A percentile compares a stretch with the other conserved stretches of the same genome.
Evolutionary conservation across 177 flowering plant species (phyloP).

Genomic region (Vitis hybrid): DNA sequence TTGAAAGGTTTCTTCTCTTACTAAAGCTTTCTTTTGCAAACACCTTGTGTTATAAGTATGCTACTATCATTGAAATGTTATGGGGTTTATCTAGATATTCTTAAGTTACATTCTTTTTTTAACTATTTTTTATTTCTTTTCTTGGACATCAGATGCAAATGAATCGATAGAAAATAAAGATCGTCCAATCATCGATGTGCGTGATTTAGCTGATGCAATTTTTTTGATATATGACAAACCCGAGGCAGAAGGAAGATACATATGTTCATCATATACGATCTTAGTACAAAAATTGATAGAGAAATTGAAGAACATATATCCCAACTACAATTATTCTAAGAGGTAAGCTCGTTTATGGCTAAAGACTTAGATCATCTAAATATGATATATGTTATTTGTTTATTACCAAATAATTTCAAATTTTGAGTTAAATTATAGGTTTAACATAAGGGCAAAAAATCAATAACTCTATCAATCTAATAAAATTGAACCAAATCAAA

Average conservation of each 20-base stretch:
- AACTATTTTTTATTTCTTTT: background rate
- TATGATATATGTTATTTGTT: too few relatives aligned
- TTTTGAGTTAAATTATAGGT: too few relatives aligned
- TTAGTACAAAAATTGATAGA: background rate
- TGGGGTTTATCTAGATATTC: too few relatives aligned
- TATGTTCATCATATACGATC: conserved; percentile 3
- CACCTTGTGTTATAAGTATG: too few relatives aligned
- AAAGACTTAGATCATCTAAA: too few relatives aligned
- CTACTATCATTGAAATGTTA: too few relatives aligned
- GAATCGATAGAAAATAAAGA: background rate
- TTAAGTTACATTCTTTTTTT: background rate
- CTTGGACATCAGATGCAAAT: background rate
- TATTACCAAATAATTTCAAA: too few relatives aligned
- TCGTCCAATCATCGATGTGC: conserved; percentile 1
- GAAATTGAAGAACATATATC: conserved; percentile 9
- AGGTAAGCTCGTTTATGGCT: background rate
- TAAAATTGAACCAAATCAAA: too few relatives aligned
- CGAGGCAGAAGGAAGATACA: conserved; percentile 8
- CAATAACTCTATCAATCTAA: too few relatives aligned
- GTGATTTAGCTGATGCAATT: conserved; percentile 9
- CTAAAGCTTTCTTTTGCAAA: background rate
- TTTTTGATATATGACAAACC: conserved; percentile 3
- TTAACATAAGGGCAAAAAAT: too few relatives aligned
- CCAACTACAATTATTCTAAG: background rate
- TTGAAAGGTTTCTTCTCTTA: too few relatives aligned